Evolutionary conservation across 495 filamentous ascomycete genomes (phyloP), one percentile per base, ranked within the genome.

Genomic region (Podospora conica): DNA sequence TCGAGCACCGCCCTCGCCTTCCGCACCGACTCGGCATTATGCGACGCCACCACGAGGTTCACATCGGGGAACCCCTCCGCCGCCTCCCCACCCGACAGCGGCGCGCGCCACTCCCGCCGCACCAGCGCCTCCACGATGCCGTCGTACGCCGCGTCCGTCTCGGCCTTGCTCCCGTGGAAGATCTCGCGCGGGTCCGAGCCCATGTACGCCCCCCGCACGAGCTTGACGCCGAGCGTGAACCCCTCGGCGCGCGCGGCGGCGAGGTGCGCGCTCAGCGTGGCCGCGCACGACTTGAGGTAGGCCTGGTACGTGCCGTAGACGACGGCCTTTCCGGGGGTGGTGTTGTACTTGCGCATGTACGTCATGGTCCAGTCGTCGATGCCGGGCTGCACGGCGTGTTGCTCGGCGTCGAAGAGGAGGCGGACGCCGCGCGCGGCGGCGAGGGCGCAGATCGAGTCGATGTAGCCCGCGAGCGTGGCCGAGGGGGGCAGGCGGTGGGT

Each of bases 141-240:
- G 61, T 82, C 73, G 66, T 81, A 83, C 8, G 73, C 70, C 21
- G 64, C 66, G 61, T 83, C 80, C 2, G 94, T 98, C n/a, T 90
- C 87, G 56, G 87, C 88, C 79, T 96, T 96, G 65, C 85, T 88
- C 29, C 87, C 86, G 78, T 91, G 89, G 71, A 97, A 90, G 64
- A 93, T 77, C 21, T 91, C 80, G 9, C 91, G 81, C 0, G 91
- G 90, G 74, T 97, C 94, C 9, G 84, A 85, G 59, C 86, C 86
- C 31, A 98, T 79, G 75, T 98, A 98, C 9, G 94, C 94, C 48
- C 94, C 94, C 31, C 94, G 85, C 9, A 98, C 94, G 1, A 98
- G 83, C 80, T 98, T 98, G 27, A 95, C 86, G 23, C 95, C 94
- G 0, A 96, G 80, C 0, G 88, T 91, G 72, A 90, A 96, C 3